Evolutionary conservation across 2,329 filamentous ascomycete species (phyloP), one percentile per base, ranked within the genome.

Genomic region (Ascochyta clinopodiicola): DNA sequence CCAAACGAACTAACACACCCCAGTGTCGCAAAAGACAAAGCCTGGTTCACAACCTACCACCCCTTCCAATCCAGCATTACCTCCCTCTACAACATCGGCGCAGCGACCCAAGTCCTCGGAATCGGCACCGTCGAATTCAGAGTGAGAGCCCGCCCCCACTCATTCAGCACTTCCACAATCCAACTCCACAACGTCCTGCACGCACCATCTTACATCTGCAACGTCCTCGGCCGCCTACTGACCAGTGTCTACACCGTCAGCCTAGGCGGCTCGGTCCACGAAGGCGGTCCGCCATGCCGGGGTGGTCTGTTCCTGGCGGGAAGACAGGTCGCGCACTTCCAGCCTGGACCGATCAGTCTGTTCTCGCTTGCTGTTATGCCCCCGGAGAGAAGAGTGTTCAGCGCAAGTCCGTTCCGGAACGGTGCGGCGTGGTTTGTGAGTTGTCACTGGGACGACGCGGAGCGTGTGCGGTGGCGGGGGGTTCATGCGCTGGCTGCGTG

Each of bases 161-260:
- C 37, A 3, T 53, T 53, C 50, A 37, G 24, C 2, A 9, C 13
- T 22, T 53, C 43, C 4, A 36, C 22, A 17, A 53, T 53, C 22
- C 36, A 53, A 25, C 36, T 53, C 4, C 29, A 32, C 37, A 47
- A 53, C 43, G 43, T 53, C 17, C 50, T 53, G 4, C 43, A 53
- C 13, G 50, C 32, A 4, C 43, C 50, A 32, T 37, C 5, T 22
- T 36, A 42, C 17, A 13, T 42, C n/a, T 46, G 43, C 31, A 53
- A 53, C 31, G 29, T 53, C 9, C 50, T 53, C 6, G 50, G 50
- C 17, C 21, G 37, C 5, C 43, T 31, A n/a, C 29, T 53, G 4
- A 36, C 43, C 25, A 32, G 24, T 17, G 13, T 42, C 13, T 47
- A 53, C 15, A 24, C 36, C 3, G 32, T 53, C 5, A 4, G n/a